phyloP scores from a whole-genome alignment of 1,139 yeast genomes.

The Kodamaea suecica region DNA sequence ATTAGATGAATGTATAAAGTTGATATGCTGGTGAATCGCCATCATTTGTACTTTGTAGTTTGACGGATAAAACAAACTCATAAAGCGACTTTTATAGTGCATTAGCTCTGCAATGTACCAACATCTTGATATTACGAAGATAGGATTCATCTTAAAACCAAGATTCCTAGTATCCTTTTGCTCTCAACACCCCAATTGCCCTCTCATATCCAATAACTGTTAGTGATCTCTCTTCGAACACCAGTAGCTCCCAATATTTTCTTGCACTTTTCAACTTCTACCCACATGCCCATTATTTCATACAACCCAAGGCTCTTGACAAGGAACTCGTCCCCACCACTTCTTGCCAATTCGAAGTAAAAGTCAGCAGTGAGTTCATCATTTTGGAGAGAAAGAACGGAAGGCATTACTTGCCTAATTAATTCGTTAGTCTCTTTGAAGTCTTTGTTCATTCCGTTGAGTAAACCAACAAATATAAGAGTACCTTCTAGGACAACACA shows the following conservation, averaged over 20 bases:
- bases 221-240: not conserved
- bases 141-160: too few species aligned
- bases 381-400: conserved; percentile 34
- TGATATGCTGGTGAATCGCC: too few species aligned
- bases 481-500: conserved; percentile 40
- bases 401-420: conserved; percentile 38
- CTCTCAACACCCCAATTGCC: too few species aligned
- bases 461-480: conserved; percentile 34
- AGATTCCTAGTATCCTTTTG: too few species aligned
- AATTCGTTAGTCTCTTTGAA: conserved; percentile 36
- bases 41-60: too few species aligned
- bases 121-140: too few species aligned
- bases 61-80: too few species aligned
- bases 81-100: too few species aligned
- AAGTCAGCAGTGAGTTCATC: conserved; percentile 34
- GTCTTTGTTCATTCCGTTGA: conserved; percentile 32
- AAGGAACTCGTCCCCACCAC: not conserved
- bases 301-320: not conserved
- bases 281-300: not conserved
- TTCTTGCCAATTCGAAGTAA: conserved; percentile 27
- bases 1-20: too few species aligned
- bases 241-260: not conserved
- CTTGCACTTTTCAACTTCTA: not conserved
- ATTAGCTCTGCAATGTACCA: too few species aligned
- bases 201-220: too few species aligned